Conservation (phyloP, 768 basidiomycete genomes). For the Collybia nuda region DNA sequence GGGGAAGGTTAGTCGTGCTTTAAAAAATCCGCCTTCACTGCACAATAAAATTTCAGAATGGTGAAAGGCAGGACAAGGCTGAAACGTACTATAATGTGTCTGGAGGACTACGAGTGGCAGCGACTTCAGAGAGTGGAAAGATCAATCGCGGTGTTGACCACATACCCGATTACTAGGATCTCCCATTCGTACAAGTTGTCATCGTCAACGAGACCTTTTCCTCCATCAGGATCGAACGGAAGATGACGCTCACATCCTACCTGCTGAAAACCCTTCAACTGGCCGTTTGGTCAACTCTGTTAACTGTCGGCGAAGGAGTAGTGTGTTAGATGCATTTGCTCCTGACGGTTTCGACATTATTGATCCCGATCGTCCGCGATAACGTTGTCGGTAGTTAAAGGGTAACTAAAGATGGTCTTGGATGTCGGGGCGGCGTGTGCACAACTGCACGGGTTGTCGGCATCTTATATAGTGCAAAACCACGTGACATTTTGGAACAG, state of each 20-base stretch:
- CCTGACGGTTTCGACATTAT: conserved; percentile 47
- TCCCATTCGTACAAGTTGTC: conserved; percentile 97
- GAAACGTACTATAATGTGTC: conserved; percentile 88
- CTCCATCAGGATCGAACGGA: conserved; percentile 21
- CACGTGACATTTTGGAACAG: conserved; percentile 14
- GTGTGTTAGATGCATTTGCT: conserved; percentile 41
- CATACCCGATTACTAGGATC: conserved; percentile 89
- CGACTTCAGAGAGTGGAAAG: conserved; percentile 11
- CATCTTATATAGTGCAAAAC: conserved; percentile 7
- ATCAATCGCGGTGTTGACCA: conserved; percentile 9
- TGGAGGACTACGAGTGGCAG: conserved; percentile 59
- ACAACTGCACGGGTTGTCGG: background rate
- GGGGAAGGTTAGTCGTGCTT: conserved; percentile 87
- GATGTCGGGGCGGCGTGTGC: conserved; percentile 2
- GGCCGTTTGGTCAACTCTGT: conserved; percentile 88
- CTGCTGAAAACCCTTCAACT: conserved; percentile 96
- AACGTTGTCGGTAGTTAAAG: conserved; percentile 3
- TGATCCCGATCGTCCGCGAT: conserved; percentile 16
- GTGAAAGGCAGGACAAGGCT: background rate
- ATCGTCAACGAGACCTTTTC: conserved; percentile 86
- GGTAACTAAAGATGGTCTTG: conserved; percentile 4
- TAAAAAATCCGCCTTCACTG: conserved; percentile 96
- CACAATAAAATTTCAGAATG: background rate
- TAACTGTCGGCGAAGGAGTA: conserved; percentile 78
- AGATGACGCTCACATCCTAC: conserved; percentile 40